Evolutionary conservation across 768 basidiomycete species (phyloP), one percentile per base, ranked within the genome.

Genomic region (Phanerochaete carnosa): DNA sequence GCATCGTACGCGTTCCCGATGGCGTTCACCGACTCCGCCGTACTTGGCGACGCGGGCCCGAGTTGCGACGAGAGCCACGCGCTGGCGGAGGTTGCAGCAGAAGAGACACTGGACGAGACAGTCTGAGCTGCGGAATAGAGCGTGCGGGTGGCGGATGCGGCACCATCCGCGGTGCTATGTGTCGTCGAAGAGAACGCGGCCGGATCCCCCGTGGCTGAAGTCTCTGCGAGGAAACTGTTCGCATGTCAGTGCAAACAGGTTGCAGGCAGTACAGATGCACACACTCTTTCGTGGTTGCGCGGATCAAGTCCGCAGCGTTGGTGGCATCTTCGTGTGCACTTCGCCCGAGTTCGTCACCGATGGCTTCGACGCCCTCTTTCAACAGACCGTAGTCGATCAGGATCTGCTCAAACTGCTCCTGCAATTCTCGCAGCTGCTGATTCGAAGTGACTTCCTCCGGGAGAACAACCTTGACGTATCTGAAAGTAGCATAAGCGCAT

Each of bases 351-450:
- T 70, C 67, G 61, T 70, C 69, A 0, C 67, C 66, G n/a, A 56
- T 57, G 25, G 69, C 69, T 46, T 65, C 64, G 29, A 70, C 45
- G 5, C 69, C 69, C 32, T 61, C 65, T 33, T 68, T 68, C 33
- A 70, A 50, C 15, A 70, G 60, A 9, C 65, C 69, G 43, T 68
- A 57, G 43, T 68, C 62, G 37, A 68, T 58, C 16, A 70, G 64
- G 25, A 61, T 51, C 46, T 66, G 57, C 35, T 70, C 69, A 35
- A 68, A 67, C 25, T 55, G 37, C 32, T 65, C 66, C 49, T 67
- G 68, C 7, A 65, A 58, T 32, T 58, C 51, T 5, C 53, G 58
- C 39, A 65, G 57, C 45, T 60, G 50, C 7, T 55, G 47, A 25
- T 45, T 25, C 5, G 47, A n/a, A 3, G 28, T 16, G 15, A 59